A percentile compares a stretch with the other conserved stretches of the same genome.
phyloP scores from a whole-genome alignment of 2,329 filamentous ascomycete genomes.

The Penicillium olsonii region DNA sequence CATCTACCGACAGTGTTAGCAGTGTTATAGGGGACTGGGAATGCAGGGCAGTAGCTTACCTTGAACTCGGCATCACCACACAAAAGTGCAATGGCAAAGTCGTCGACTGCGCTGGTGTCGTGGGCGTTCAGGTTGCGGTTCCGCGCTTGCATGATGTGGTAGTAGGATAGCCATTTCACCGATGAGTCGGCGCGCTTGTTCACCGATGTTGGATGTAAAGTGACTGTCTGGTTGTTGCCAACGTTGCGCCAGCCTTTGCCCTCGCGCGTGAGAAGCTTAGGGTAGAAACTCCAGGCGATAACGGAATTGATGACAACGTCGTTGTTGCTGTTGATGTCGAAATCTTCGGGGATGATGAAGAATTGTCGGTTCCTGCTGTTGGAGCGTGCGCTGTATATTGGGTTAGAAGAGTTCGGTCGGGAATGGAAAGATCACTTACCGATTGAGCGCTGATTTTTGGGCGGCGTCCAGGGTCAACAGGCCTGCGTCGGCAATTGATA shows the following conservation, averaged over 20 bases:
- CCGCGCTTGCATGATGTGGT: constrained; percentile 93
- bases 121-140: constrained; percentile 82
- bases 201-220: constrained; percentile 82
- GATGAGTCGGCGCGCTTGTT: constrained; percentile 64
- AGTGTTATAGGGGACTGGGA: neutral
- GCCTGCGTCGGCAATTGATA: constrained; percentile 81
- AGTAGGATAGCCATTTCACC: constrained; percentile 86
- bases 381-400: constrained; percentile 56
- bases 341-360: constrained; percentile 75
- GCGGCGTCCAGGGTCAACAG: constrained; percentile 74
- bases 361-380: constrained; percentile 70
- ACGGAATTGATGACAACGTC: constrained; percentile 78
- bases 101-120: constrained; percentile 77
- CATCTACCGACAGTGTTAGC: constrained; percentile 54
- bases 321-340: constrained; percentile 75
- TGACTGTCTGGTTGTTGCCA: constrained; percentile 88
- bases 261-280: constrained; percentile 83
- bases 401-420: neutral
- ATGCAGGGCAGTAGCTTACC: constrained; percentile 56
- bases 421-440: constrained; percentile 41
- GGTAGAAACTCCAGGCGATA: constrained; percentile 93
- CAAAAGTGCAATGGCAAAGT: constrained; percentile 78
- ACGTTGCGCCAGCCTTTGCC: constrained; percentile 87
- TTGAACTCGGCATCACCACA: constrained; percentile 89
- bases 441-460: constrained; percentile 69